phyloP scores from a whole-genome alignment of 2,329 filamentous ascomycete genomes.

The Rhinocladiella mackenziei region DNA sequence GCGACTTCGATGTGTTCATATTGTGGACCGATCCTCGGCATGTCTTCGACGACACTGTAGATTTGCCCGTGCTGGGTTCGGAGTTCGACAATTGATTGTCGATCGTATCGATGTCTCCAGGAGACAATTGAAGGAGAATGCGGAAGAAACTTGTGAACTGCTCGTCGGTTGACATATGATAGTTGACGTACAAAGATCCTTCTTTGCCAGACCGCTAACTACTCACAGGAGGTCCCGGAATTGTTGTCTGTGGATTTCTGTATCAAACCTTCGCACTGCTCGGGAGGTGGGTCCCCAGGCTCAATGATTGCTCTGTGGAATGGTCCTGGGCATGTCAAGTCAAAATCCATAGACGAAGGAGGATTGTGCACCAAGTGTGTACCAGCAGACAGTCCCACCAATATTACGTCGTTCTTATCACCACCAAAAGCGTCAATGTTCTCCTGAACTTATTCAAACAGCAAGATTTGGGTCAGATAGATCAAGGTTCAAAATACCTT shows the following conservation, averaged over 20 bases:
- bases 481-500: slow-evolving; percentile 41
- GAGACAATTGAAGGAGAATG: slow-evolving; percentile 53
- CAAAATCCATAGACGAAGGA: background rate
- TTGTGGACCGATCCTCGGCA: slow-evolving; percentile 42
- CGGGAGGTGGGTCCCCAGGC: slow-evolving; percentile 48
- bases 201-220: slow-evolving; percentile 55
- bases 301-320: slow-evolving; percentile 49
- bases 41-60: slow-evolving; percentile 36
- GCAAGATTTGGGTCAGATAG: slow-evolving; percentile 38
- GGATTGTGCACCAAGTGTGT: slow-evolving; percentile 38
- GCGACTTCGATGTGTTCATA: slow-evolving; percentile 51
- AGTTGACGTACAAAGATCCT: slow-evolving; percentile 61
- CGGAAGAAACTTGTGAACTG: slow-evolving; percentile 61
- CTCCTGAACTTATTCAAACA: slow-evolving; percentile 34
- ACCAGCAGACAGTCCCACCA: slow-evolving; percentile 33
- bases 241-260: slow-evolving; percentile 43
- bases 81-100: slow-evolving; percentile 60
- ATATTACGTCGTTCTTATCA: slow-evolving; percentile 50
- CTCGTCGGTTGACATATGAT: slow-evolving; percentile 56
- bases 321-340: slow-evolving; percentile 26
- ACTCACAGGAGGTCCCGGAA: slow-evolving; percentile 47
- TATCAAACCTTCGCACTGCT: slow-evolving; percentile 40
- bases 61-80: slow-evolving; percentile 38
- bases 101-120: slow-evolving; percentile 48
- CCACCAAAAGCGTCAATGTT: slow-evolving; percentile 34